A percentile compares a stretch with the other conserved stretches of the same genome.
phyloP scores from a whole-genome alignment of 768 basidiomycete species.

The Udeniomyces megalosporus region DNA sequence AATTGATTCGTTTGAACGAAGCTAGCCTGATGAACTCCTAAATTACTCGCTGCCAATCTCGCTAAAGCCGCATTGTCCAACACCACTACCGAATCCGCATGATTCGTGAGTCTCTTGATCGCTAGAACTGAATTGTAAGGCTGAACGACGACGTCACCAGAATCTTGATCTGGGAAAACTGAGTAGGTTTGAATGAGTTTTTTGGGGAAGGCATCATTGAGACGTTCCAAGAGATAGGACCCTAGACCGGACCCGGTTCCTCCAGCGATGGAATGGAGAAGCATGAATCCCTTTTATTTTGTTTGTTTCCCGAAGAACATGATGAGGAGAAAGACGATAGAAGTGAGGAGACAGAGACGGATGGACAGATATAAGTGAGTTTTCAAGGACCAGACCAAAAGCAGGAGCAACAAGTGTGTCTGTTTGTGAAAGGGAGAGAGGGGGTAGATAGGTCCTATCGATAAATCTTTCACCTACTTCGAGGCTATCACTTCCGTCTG shows the following conservation, averaged over 20 bases:
- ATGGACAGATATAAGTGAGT: too few relatives aligned
- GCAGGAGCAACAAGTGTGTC: background rate
- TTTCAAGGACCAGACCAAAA: background rate
- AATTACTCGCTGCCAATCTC: slow-evolving; percentile 77
- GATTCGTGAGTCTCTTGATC: slow-evolving; percentile 81
- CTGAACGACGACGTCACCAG: slow-evolving; percentile 79
- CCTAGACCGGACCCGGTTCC: slow-evolving; percentile 97
- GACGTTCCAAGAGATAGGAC: slow-evolving; percentile 87
- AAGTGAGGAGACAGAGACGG: background rate
- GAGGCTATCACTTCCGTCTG: slow-evolving; percentile 89
- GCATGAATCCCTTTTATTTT: slow-evolving; percentile 84
- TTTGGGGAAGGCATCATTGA: slow-evolving; percentile 97
- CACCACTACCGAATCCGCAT: slow-evolving; percentile 93
- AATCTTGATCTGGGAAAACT: slow-evolving; percentile 79
- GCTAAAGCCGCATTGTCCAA: slow-evolving; percentile 89
- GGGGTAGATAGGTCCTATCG: background rate
- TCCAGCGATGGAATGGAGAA: slow-evolving; percentile 96
- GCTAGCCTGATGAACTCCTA: slow-evolving; percentile 60
- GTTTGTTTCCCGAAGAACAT: background rate
- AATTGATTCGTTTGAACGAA: slow-evolving; percentile 88
- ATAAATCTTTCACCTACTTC: slow-evolving; percentile 44
- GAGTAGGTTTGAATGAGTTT: slow-evolving; percentile 98
- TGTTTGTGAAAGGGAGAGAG: background rate
- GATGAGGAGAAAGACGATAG: background rate
- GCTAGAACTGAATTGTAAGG: slow-evolving; percentile 93